Evolutionary conservation across 2,329 filamentous ascomycete genomes (phyloP).

Genomic region (Hortaea werneckii): DNA sequence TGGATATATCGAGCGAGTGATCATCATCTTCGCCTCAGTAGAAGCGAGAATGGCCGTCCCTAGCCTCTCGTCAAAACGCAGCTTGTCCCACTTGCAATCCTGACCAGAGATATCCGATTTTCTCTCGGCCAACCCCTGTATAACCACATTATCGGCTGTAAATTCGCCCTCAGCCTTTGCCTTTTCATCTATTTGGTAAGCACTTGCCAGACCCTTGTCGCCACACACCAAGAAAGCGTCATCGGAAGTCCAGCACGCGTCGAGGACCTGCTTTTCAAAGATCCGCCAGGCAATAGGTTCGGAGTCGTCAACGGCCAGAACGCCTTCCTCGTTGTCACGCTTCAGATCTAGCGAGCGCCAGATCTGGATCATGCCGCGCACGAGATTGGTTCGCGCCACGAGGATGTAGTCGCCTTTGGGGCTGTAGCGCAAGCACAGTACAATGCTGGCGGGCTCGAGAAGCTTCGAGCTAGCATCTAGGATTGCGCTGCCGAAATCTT

Average conservation of each 20-base stretch:
- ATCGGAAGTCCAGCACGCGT: constrained; percentile 35
- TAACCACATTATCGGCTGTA: constrained; percentile 5
- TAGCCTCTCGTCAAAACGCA: constrained; percentile 27
- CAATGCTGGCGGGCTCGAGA: constrained; percentile 19
- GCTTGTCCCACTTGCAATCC: constrained; percentile 14
- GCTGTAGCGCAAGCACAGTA: constrained; percentile 22
- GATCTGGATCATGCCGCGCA: constrained; percentile 23
- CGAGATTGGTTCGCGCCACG: constrained; percentile 18
- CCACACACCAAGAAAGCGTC: constrained; percentile 36
- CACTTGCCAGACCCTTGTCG: constrained; percentile 18
- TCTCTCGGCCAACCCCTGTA: constrained; percentile 4
- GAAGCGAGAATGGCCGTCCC: constrained; percentile 27
- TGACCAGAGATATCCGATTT: not conserved
- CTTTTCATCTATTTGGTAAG: constrained; percentile 1
- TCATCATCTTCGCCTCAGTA: constrained; percentile 19
- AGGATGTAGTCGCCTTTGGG: constrained; percentile 21
- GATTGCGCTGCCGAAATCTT: constrained; percentile 11
- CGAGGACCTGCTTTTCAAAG: constrained; percentile 32
- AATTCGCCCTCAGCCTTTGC: not conserved
- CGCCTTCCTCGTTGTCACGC: constrained; percentile 1
- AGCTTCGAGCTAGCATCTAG: constrained; percentile 13
- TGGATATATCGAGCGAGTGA: constrained; percentile 22
- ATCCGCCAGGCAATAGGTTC: constrained; percentile 32
- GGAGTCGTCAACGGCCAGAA: not conserved
- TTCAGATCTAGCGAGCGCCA: constrained; percentile 14